phyloP scores from a whole-genome alignment of 2,329 filamentous ascomycete species.

The Trichophyton equinum region DNA sequence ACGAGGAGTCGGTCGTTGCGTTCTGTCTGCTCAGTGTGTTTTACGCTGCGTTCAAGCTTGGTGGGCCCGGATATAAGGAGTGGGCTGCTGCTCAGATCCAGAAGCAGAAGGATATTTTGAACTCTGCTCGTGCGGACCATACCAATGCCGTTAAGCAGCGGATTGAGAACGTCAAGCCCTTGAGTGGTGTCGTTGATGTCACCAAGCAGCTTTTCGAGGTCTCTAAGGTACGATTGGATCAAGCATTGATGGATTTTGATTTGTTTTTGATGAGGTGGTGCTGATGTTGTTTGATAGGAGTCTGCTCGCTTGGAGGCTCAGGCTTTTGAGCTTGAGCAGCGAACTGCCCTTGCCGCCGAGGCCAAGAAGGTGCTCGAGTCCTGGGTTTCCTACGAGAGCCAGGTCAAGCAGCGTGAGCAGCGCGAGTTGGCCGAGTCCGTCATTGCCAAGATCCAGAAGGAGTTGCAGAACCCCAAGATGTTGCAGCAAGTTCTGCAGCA shows the following conservation, averaged over 20 bases:
- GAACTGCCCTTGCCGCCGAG: conserved; percentile 80
- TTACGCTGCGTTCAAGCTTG: conserved; percentile 82
- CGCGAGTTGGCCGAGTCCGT: conserved; percentile 82
- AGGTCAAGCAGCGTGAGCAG: conserved; percentile 99
- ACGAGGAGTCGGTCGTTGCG: conserved; percentile 94
- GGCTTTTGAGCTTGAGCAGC: conserved; percentile 95
- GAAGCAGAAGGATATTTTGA: conserved; percentile 91
- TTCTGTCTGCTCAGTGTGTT: conserved; percentile 90
- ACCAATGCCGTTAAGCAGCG: conserved; percentile 87
- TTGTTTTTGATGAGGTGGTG: background rate
- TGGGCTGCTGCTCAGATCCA: conserved; percentile 82
- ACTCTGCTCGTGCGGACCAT: conserved; percentile 87
- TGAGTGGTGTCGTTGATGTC: conserved; percentile 85
- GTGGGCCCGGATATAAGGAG: conserved; percentile 78
- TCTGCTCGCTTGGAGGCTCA: conserved; percentile 91
- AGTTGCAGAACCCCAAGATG: conserved; percentile 93
- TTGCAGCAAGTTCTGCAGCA: conserved; percentile 97
- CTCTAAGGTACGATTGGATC: conserved; percentile 62
- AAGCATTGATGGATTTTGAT: background rate
- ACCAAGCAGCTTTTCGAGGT: conserved; percentile 96
- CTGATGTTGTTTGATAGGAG: conserved; percentile 50
- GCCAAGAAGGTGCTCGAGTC: conserved; percentile 93
- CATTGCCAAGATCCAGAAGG: conserved; percentile 97
- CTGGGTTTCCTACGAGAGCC: conserved; percentile 96
- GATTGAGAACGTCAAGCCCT: conserved; percentile 89